Evolutionary conservation across 2,329 filamentous ascomycete genomes (phyloP).

Genomic region (Alternaria sp.): DNA sequence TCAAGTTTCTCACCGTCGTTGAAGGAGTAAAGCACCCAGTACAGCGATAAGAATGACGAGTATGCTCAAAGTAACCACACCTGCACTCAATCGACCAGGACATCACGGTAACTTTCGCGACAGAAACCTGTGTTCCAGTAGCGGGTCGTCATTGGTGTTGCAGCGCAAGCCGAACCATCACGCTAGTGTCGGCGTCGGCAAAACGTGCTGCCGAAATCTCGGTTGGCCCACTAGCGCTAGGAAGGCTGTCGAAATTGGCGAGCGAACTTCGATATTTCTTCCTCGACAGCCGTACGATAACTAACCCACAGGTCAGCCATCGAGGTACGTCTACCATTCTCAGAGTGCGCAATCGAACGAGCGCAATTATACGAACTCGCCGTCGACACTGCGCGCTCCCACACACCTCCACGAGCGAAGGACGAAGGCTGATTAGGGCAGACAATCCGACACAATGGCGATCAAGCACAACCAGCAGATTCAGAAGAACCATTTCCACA

Average conservation of each 20-base stretch:
- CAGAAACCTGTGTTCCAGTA: neutral
- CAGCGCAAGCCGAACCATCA: conserved; percentile 10
- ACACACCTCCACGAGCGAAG: neutral
- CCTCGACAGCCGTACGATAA: conserved; percentile 28
- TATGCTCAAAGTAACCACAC: neutral
- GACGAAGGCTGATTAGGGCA: conserved; percentile 7
- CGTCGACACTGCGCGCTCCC: neutral
- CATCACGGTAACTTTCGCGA: neutral
- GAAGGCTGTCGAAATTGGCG: conserved; percentile 17
- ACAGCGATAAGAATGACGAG: neutral
- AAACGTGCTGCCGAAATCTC: conserved; percentile 21
- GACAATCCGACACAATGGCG: conserved; percentile 62
- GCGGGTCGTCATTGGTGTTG: neutral
- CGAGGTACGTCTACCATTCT: conserved; percentile 30
- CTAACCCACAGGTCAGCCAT: conserved; percentile 43
- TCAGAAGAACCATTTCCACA: conserved; percentile 76
- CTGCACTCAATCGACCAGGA: neutral
- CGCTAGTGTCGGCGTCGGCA: conserved; percentile 26
- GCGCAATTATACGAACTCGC: conserved; percentile 16
- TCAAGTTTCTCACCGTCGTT: neutral
- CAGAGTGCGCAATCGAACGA: conserved; percentile 1
- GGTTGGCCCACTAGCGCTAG: conserved; percentile 21
- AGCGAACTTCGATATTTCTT: conserved; percentile 19
- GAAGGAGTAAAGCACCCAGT: neutral
- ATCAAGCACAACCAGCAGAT: conserved; percentile 99